Base-by-base conservation (phyloP, 1,284 basidiomycete genomes). In the Caloboletus firmus region DNA sequence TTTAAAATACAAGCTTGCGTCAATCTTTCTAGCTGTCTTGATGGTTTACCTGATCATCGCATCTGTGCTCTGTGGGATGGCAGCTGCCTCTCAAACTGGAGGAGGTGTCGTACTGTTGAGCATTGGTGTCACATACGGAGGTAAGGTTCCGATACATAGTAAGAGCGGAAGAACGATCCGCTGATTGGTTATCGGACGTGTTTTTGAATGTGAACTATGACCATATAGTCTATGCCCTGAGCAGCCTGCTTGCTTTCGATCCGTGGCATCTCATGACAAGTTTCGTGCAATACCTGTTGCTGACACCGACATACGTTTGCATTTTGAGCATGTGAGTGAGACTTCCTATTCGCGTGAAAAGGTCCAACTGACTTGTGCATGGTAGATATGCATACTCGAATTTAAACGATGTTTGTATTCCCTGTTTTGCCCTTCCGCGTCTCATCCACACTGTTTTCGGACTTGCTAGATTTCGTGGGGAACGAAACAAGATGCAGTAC, bases 211-310 rank as follows among this genome's bases (percentile, higher is more conserved):
- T 18, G 20, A 31, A 59, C 24, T 9, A 30, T 42, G 26, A 22
- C 1, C 24, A 55, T 53, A 39, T 60, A 83, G 85, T 91, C 35
- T 96, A 91, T 68, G 75, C 86, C 8, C 71, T 85, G 36, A 84
- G 88, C 40, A 92, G 91, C 62, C 59, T 97, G n/a, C 74, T 98
- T 17, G 91, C 94, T 0, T 83, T 97, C 57, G 95, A 98, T 72
- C 93, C 95, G 15, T 92, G 94, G 86, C 92, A 96, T 74, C 85
- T 97, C 72, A 52, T 98, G 58, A 98, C 95, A 2, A 93, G 91
- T 63, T 95, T 95, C 66, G 59, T 89, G 8, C 94, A 93, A 55
- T 98, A 97, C 69, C 73, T 98, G 59, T 76, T 99, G 17, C 78
- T 98, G 55, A 87, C 87, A 2, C 91, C 93, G 5, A 88, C 87